Evolutionary conservation across 495 filamentous ascomycete species (phyloP).

Genomic region (Aspergillus sclerotiicarbonarius): DNA sequence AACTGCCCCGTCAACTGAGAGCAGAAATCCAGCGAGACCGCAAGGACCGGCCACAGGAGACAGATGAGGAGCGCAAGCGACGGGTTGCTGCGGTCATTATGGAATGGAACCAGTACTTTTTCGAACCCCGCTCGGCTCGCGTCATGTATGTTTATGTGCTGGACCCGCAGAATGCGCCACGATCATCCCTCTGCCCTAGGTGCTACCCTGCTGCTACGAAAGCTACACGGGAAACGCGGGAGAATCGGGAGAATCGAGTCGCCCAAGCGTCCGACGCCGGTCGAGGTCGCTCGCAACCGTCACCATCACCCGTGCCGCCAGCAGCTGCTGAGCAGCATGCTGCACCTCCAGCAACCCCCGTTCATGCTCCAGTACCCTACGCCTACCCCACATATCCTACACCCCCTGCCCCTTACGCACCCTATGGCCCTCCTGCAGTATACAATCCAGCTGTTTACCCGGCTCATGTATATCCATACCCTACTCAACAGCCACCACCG

Average conservation of each 20-base stretch:
- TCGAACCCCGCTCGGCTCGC: constrained; percentile 39
- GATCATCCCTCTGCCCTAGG: constrained; percentile 41
- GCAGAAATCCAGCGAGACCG: constrained; percentile 44
- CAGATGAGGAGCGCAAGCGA: constrained; percentile 39
- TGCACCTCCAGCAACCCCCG: constrained; percentile 15
- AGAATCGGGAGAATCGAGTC: constrained; percentile 2
- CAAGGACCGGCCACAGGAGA: constrained; percentile 43
- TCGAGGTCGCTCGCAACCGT: constrained; percentile 7
- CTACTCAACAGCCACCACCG: constrained; percentile 5
- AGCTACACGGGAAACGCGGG: no score
- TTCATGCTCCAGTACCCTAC: constrained; percentile 19
- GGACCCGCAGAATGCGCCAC: constrained; percentile 37
- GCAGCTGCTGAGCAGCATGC: constrained; percentile 18
- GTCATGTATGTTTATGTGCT: constrained; percentile 41
- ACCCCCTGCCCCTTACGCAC: constrained; percentile 17
- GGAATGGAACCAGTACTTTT: constrained; percentile 56
- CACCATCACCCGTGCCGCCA: constrained; percentile 12
- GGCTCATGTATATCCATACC: constrained; percentile 29
- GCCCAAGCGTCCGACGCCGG: constrained; percentile 12
- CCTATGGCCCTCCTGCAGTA: constrained; percentile 24
- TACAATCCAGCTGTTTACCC: constrained; percentile 16
- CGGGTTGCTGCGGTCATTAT: constrained; percentile 44
- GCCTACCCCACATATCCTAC: constrained; percentile 16
- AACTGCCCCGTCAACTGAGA: constrained; percentile 40
- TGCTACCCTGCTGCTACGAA: constrained; percentile 45